phyloP scores from a whole-genome alignment of 202 grass and related monocot genomes.

The Carex arenaria region DNA sequence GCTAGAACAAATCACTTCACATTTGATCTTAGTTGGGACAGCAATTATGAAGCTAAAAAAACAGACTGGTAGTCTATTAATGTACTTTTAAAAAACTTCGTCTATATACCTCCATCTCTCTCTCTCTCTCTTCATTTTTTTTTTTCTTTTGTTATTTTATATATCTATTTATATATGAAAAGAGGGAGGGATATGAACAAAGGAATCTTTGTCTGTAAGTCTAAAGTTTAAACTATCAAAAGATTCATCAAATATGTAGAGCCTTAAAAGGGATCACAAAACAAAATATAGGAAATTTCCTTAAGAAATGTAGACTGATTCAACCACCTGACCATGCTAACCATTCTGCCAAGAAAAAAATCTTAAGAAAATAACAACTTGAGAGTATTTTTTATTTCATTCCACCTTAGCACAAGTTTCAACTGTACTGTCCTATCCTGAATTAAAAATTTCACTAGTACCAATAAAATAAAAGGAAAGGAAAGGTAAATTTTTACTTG shows the following conservation, averaged over 20 bases:
- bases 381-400: background rate
- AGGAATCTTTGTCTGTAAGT: background rate
- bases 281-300: background rate
- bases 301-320: background rate
- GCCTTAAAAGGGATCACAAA: background rate
- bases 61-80: background rate
- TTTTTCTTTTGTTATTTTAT: slow-evolving; percentile 13
- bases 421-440: background rate
- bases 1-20: background rate
- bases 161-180: background rate
- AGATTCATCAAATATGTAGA: slow-evolving; percentile 6
- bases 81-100: background rate
- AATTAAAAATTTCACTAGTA: background rate
- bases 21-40: background rate
- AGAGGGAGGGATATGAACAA: background rate
- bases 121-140: background rate
- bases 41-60: background rate
- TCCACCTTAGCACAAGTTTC: background rate
- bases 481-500: background rate
- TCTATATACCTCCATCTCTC: background rate
- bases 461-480: background rate
- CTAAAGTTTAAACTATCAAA: background rate
- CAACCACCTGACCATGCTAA: background rate
- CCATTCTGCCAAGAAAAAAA: background rate
- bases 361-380: slow-evolving; percentile 9